Percentiles rank a stretch among this genome's conserved stretches.
Evolutionary conservation across 495 filamentous ascomycete species (phyloP).

Genomic region (Xylaria bambusicola): DNA sequence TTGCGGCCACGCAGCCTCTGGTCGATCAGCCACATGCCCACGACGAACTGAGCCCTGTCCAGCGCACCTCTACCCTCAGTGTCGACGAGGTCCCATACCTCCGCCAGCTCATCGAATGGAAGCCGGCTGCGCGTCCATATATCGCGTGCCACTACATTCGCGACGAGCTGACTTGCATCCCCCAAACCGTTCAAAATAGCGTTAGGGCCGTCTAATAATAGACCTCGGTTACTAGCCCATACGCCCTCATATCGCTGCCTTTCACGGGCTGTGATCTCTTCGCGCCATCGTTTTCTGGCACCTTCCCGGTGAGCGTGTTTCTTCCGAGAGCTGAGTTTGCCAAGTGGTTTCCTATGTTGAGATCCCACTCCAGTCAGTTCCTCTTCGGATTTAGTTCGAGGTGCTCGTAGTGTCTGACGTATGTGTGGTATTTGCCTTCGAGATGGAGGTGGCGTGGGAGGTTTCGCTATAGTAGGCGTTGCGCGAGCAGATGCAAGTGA

Average conservation of each 20-base stretch:
- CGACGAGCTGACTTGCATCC: slow-evolving; percentile 56
- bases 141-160: slow-evolving; percentile 80
- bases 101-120: slow-evolving; percentile 65
- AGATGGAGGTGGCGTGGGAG: slow-evolving; percentile 29
- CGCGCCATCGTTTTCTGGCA: slow-evolving; percentile 79
- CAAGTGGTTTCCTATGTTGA: slow-evolving; percentile 44
- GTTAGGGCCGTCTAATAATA: slow-evolving; percentile 43
- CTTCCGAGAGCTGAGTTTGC: slow-evolving; percentile 40
- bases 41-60: slow-evolving; percentile 82
- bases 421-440: slow-evolving; percentile 47
- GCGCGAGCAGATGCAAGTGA: slow-evolving; percentile 71
- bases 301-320: slow-evolving; percentile 87
- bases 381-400: slow-evolving; percentile 59
- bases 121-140: slow-evolving; percentile 82
- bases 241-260: slow-evolving; percentile 93
- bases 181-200: neutral
- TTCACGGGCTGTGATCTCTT: slow-evolving; percentile 73
- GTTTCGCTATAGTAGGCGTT: slow-evolving; percentile 29
- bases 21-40: slow-evolving; percentile 95
- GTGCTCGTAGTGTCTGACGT: slow-evolving; percentile 73
- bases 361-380: slow-evolving; percentile 47
- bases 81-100: slow-evolving; percentile 88
- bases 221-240: slow-evolving; percentile 88
- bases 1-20: slow-evolving; percentile 86
- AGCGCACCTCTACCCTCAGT: slow-evolving; percentile 59